A percentile compares a stretch with the other conserved stretches of the same genome.
These are phyloP conservation scores for Dictyophora rubrovolvata DNA, from an alignment of 768 basidiomycete genomes.

Conservation along the genomic window DNA sequence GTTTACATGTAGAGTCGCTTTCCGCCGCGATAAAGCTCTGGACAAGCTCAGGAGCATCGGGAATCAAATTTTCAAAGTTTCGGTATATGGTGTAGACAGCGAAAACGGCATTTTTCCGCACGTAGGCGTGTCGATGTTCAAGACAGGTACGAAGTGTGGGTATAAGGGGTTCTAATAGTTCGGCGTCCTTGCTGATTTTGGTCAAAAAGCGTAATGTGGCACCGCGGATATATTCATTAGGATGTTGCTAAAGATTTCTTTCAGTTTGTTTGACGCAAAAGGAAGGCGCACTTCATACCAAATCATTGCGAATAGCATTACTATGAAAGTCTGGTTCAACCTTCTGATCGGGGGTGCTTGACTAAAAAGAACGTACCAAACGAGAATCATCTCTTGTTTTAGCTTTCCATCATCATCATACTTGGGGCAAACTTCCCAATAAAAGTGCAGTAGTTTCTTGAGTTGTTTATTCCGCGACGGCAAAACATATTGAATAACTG, in stretches of 20 bases:
- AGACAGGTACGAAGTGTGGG: constrained; percentile 90
- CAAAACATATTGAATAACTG: constrained; percentile 96
- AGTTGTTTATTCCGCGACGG: constrained; percentile 91
- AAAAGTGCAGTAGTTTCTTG: constrained; percentile 94
- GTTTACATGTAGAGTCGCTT: constrained; percentile 90
- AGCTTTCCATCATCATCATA: constrained; percentile 94
- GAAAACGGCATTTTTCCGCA: constrained; percentile 97
- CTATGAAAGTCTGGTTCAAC: constrained; percentile 27
- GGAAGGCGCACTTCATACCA: constrained; percentile 41
- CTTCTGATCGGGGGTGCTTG: constrained; percentile 10
- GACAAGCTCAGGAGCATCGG: constrained; percentile 92
- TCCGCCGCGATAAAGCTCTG: constrained; percentile 94
- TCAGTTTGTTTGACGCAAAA: constrained; percentile 1
- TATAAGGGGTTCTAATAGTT: constrained; percentile 91
- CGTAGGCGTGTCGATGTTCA: constrained; percentile 95
- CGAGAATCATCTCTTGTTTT: constrained; percentile 99
- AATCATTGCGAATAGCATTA: constrained; percentile 95
- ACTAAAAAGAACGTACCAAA: constrained; percentile 57
- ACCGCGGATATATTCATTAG: constrained; percentile 98
- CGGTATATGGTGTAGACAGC: constrained; percentile 92
- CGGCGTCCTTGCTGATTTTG: constrained; percentile 87
- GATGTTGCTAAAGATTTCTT: constrained; percentile 68
- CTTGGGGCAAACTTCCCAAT: constrained; percentile 97
- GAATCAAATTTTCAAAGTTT: constrained; percentile 88
- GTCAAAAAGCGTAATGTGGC: constrained; percentile 94